Percentiles rank a stretch among this genome's conserved stretches.
Conservation (phyloP, 192 early-diverging fungal species). For the Backusella psychrophila region DNA sequence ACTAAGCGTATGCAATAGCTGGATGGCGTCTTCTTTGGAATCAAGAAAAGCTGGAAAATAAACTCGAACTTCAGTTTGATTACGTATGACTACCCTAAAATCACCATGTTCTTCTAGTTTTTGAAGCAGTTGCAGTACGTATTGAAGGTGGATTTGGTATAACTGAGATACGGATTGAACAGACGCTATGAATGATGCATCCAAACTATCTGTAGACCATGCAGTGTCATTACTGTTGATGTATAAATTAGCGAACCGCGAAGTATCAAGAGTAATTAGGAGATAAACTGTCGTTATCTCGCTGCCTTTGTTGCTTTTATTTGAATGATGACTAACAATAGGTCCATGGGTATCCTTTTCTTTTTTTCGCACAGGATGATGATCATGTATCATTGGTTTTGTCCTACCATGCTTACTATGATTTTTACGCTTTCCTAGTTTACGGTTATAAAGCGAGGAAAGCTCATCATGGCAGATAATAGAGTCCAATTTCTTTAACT, state of each 20-base stretch:
- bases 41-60: slow-evolving; percentile 2
- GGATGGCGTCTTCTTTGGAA: neutral
- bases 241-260: neutral
- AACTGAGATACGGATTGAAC: neutral
- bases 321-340: neutral
- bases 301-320: slow-evolving; percentile 4
- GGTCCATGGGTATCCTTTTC: neutral
- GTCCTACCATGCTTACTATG: neutral
- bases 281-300: neutral
- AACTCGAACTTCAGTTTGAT: neutral
- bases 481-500: neutral
- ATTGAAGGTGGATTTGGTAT: neutral
- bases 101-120: neutral
- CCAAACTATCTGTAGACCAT: slow-evolving; percentile 2
- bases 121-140: neutral
- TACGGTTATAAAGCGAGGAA: neutral
- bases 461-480: slow-evolving; percentile 5
- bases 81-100: neutral
- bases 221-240: neutral
- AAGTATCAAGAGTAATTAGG: slow-evolving; percentile 11
- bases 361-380: slow-evolving; percentile 1
- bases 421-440: neutral
- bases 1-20: neutral
- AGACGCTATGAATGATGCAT: neutral
- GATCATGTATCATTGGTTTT: slow-evolving; percentile 6